These are phyloP conservation scores for Pseudocercospora pini-densiflorae DNA, from an alignment of 2,329 filamentous ascomycete species.

Conservation along the genomic window DNA sequence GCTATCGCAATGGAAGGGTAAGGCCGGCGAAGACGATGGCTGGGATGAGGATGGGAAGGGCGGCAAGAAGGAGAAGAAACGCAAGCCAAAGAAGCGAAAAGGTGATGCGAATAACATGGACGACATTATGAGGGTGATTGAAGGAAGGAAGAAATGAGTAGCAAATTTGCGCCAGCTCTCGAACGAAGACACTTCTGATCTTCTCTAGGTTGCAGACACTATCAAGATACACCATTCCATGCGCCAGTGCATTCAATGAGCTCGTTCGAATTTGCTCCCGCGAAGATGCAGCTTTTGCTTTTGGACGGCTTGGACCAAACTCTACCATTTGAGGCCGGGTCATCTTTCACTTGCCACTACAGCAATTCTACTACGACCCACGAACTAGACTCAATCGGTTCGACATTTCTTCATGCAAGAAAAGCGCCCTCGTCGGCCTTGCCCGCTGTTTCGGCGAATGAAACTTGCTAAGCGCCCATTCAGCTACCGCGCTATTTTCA, in stretches of 20 bases:
- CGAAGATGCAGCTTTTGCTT: not conserved
- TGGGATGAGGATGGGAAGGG: slow-evolving; percentile 59
- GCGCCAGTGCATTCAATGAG: not conserved
- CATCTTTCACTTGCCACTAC: not conserved
- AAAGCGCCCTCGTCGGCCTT: not conserved
- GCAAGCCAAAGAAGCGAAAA: slow-evolving; percentile 70
- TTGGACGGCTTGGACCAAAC: not conserved
- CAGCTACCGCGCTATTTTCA: not conserved
- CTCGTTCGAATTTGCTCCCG: not conserved
- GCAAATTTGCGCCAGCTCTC: not conserved
- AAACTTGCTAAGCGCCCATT: not conserved
- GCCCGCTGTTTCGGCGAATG: not conserved
- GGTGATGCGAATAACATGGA: slow-evolving; percentile 40
- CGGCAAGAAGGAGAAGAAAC: slow-evolving; percentile 71
- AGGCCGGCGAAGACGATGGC: slow-evolving; percentile 52
- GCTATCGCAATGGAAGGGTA: slow-evolving; percentile 66
- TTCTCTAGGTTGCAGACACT: not conserved
- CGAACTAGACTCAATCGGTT: too few relatives aligned
- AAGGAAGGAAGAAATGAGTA: slow-evolving; percentile 39
- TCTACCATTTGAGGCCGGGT: not conserved
- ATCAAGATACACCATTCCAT: not conserved
- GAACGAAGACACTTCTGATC: slow-evolving; percentile 4
- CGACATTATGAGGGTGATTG: slow-evolving; percentile 42
- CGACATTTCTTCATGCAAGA: too few relatives aligned
- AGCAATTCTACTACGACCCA: too few relatives aligned